Base-by-base conservation (phyloP, 352 stramenopile genomes). In the Phytophthora pluvialis region DNA sequence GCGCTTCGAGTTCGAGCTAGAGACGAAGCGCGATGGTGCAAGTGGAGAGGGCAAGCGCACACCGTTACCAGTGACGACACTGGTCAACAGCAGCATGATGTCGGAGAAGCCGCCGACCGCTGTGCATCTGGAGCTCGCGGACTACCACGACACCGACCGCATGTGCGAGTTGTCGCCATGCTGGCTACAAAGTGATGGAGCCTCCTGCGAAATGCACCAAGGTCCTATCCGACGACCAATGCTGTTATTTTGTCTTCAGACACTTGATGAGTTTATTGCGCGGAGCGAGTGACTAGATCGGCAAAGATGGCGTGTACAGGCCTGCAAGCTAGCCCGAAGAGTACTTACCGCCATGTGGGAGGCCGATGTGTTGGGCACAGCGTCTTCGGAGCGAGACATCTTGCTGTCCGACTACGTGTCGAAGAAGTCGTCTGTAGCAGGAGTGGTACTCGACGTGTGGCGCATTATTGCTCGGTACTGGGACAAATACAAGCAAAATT, bases 211-310 rank as follows among this genome's bases (percentile, higher is more conserved):
- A 13, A 60, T 92, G 10, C 83, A 93, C 42, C 42, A 49, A 60
- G 57, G 32, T 3, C 45, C 13, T n/a, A 52, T 78, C 8, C 48
- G 57, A 8, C 70, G 81, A 16, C 85, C 87, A 1, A 87, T 91
- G 70, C 51, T 95, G 52, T 65, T 93, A 10, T 93, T 93, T 50
- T 90, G 78, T 32, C 64, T 93, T 12, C 85, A 94, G 60, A 77
- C 71, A 25, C 52, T 94, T 25, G 82, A 95, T 63, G 78, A 94
- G 58, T 91, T 88, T 54, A 78, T 95, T 39, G 69, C 77, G 1
- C 69, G 55, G 16, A 66, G 73, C 43, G 57, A 66, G 51, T 72
- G 73, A 52, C 55, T 70, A 38, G 63, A 38, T 0, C 58, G 72
- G 12, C 70, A 80, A 4, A 42, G 65, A 4, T 90, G 81, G 57